These are phyloP conservation scores for Mycena floridula DNA, from an alignment of 768 basidiomycete genomes.

Conservation along the genomic window DNA sequence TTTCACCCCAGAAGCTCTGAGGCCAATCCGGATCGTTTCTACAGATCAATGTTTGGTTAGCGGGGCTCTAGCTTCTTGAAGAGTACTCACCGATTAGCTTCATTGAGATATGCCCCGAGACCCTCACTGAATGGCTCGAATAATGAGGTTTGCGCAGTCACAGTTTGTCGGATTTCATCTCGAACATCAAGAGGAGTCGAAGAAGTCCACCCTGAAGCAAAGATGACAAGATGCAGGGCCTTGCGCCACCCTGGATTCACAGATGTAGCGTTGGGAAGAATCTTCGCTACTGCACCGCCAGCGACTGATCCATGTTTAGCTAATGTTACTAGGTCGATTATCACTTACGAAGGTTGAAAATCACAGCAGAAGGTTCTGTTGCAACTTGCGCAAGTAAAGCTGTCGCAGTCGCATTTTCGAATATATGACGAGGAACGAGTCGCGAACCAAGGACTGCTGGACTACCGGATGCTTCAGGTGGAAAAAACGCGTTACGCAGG, in stretches of 20 bases:
- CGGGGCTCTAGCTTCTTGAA: background rate
- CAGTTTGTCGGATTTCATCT: background rate
- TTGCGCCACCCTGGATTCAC: slow-evolving; percentile 9
- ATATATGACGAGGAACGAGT: slow-evolving; percentile 6
- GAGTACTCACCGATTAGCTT: slow-evolving; percentile 5
- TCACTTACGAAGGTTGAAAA: background rate
- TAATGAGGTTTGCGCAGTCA: background rate
- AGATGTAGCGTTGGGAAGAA: slow-evolving; percentile 1
- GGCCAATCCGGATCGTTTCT: slow-evolving; percentile 5
- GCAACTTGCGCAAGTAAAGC: slow-evolving; percentile 2
- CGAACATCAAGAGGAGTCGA: slow-evolving; percentile 1
- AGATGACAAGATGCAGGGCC: slow-evolving; percentile 4
- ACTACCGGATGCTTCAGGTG: background rate
- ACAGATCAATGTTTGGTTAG: background rate
- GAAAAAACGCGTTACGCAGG: background rate
- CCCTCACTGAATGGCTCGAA: slow-evolving; percentile 6
- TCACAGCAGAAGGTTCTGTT: slow-evolving; percentile 1
- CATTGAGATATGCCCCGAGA: slow-evolving; percentile 6
- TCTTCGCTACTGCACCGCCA: slow-evolving; percentile 5
- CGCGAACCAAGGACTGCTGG: slow-evolving; percentile 2
- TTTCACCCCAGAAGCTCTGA: slow-evolving; percentile 9
- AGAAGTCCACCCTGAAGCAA: slow-evolving; percentile 4
- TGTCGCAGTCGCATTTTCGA: slow-evolving; percentile 4
- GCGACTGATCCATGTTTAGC: slow-evolving; percentile 1
- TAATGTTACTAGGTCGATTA: background rate